Base-by-base conservation (phyloP, 2,329 filamentous ascomycete species). In the Aureobasidium melanogenum region DNA sequence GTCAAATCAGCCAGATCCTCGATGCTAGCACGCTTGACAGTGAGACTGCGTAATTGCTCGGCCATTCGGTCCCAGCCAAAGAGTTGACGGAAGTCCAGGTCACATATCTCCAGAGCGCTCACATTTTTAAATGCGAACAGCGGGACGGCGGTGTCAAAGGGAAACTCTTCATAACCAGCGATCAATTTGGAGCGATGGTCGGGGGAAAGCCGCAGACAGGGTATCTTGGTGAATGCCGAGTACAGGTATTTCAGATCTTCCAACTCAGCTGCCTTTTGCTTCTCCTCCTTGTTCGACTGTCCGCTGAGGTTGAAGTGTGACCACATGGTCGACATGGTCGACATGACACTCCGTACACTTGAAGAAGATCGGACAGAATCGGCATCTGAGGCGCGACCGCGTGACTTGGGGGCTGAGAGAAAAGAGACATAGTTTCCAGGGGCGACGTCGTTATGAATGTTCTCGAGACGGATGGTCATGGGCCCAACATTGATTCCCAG, bases 41-140 rank as follows among this genome's bases (percentile, higher is more conserved):
- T 94, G 65, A 99, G 80, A 64, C 91, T 95, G 63, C 91, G 87
- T 64, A 99, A 78, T 73, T 97, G 92, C 71, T 99, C 94, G 9
- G 94, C 89, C 61, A 97, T 77, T 62, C 89, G 86, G 72, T 99
- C 93, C 94, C 94, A 99, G 62, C 94, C 94, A 75, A 91, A 96
- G 76, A 97, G 97, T 68, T 96, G 92, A 64, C 94, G 86, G 72
- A 96, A 97, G 74, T 99, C 94, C 71, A 97, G 88, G 75, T 95
- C 92, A 76, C 88, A 92, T 58, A 99, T 89, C 74, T 99, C 94
- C 65, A 99, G 81, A 24, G 91, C 88, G 75, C 93, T 93, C 59
- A 97, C 79, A 68, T 97, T 99, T 77, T 99, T 97, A 83, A 99
- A 97, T 9, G 89, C 89, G 73, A 96, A 88, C n/a, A 99, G 80